Evolutionary conservation across 306 rosid species (phyloP), one percentile per base, ranked within the genome.

Genomic region (Lathyrus sativus): DNA sequence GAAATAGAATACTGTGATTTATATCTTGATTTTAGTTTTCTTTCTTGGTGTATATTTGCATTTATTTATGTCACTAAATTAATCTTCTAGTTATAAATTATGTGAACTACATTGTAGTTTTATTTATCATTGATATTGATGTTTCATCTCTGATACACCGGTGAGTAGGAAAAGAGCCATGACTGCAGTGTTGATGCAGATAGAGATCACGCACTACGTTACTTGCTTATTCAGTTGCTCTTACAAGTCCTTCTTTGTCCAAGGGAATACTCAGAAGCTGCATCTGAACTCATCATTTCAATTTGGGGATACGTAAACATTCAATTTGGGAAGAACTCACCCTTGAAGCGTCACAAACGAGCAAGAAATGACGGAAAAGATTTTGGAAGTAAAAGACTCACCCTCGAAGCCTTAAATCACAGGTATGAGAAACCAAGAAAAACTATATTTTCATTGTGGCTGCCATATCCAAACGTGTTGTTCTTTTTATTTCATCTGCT

Each of bases 211-310:
- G 89, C 90, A n/a, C 65, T 88, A 58, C 77, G 95, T 80, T 87
- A 87, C 85, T 80, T 90, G 90, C 97, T 93, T 66, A 85, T 88
- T 72, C 99, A 93, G 80, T 67, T 93, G 78, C 91, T 85, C 74
- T 80, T 90, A 80, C 97, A 88, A 88, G 85, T 90, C 75, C 92
- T 93, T 72, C 92, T 86, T 75, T 85, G 72, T 22, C 91, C 97
- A 0, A 88, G 84, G 77, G 99, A 93, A 57, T 87, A 82, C 74
- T 71, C 92, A 0, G 91, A 90, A 80, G 97, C 99, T 76, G 92
- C 87, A 37, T 83, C 90, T 45, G 97, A 93, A 72, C 85, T 93
- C 59, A 67, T 90, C 56, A 26, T 45, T 37, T 29, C 5, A n/a
- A 55, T 35, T 35, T 35, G 54, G 6, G 44, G 31, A 68, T 15